phyloP scores from a whole-genome alignment of 2,329 filamentous ascomycete species.

The Stagonosporopsis rhizophila region DNA sequence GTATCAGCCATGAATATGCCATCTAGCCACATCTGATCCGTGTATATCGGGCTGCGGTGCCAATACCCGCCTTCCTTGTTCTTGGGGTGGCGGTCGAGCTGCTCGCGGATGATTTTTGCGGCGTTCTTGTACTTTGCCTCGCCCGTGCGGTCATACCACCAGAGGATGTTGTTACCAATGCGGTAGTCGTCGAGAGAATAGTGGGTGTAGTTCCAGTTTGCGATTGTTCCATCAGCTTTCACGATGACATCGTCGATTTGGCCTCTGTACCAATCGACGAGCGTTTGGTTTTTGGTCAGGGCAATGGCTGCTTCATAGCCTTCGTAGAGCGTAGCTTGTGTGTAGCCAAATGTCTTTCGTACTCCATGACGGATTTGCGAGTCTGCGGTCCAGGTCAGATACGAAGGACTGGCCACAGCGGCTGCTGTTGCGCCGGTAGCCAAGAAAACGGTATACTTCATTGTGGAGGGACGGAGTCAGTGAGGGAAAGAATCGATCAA shows the following conservation, averaged over 20 bases:
- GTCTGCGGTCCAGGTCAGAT: conserved; percentile 8
- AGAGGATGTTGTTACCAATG: conserved; percentile 58
- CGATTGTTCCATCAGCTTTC: conserved; percentile 52
- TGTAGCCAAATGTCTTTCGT: conserved; percentile 10
- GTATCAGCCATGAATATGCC: conserved; percentile 51
- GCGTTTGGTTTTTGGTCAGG: conserved; percentile 51
- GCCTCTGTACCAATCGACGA: conserved; percentile 51
- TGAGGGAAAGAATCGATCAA: background rate
- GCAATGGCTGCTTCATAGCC: conserved; percentile 54
- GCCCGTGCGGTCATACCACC: conserved; percentile 44
- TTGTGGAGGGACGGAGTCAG: background rate
- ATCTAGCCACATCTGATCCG: conserved; percentile 63
- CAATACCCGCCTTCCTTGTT: conserved; percentile 60
- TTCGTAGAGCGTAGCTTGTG: conserved; percentile 44
- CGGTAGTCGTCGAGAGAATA: conserved; percentile 58
- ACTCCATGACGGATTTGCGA: conserved; percentile 9
- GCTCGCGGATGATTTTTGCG: conserved; percentile 52
- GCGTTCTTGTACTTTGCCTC: conserved; percentile 56
- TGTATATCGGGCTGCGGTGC: conserved; percentile 55
- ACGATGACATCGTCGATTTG: conserved; percentile 55
- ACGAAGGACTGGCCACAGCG: conserved; percentile 8
- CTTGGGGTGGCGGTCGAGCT: conserved; percentile 56
- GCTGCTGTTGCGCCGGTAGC: conserved; percentile 7
- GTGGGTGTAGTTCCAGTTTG: conserved; percentile 52
- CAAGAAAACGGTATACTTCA: conserved; percentile 6